Evolutionary conservation across 208 protist species (phyloP), one percentile per base, ranked within the genome.

Genomic region (Trypanosoma lewisi): DNA sequence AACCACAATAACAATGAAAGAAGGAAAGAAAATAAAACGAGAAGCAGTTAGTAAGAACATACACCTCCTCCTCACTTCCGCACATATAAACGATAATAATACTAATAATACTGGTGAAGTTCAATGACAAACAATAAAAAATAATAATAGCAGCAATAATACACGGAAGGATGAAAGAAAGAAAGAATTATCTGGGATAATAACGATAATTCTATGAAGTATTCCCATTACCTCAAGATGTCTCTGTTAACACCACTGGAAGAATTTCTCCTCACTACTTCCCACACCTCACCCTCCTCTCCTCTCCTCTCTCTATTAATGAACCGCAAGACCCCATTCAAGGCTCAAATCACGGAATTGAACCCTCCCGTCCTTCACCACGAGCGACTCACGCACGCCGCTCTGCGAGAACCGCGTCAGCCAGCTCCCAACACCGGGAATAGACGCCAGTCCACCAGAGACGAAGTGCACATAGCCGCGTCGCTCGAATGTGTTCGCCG

Each of bases 291-390:
- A 27, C 39, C 30, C n/a, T 34, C 17, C 33, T n/a, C n/a, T n/a
- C n/a, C n/a, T n/a, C n/a, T n/a, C n/a, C n/a, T n/a, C n/a, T n/a
- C n/a, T n/a, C n/a, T n/a, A n/a, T n/a, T n/a, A 87, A 47, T 82
- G 66, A 34, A 80, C 77, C 23, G 58, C 70, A 17, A 91, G 59
- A 42, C 75, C 66, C 88, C 88, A 94, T 6, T 73, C 44, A 73
- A 87, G 87, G 17, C 82, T 83, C 33, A 95, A n/a, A 37, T 82
- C 77, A 64, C 88, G 80, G 59, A 89, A 92, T 28, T 85, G 75
- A 1, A 92, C 76, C 28, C 72, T 78, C 11, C 83, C 83, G 21
- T 89, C 76, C 21, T 67, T 77, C 37, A 95, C 79, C 28, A 95
- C 88, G 2, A 95, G 54, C 16, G 62, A 82, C 73, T 92, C 88